Evolutionary conservation across 2,329 filamentous ascomycete genomes (phyloP), one percentile per base, ranked within the genome.

Genomic region (Sclerotiophoma versabilis): DNA sequence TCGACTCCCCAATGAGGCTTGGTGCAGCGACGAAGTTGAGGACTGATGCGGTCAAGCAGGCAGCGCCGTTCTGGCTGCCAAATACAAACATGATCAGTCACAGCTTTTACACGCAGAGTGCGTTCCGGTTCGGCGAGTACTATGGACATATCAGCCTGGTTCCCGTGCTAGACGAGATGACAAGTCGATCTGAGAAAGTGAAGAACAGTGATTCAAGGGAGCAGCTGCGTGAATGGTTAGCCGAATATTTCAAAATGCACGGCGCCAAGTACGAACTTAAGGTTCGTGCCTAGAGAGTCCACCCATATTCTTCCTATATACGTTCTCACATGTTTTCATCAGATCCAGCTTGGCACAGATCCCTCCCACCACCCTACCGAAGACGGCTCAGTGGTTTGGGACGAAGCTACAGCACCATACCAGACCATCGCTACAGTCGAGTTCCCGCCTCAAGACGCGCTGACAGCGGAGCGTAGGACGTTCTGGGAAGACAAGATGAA

Each of bases 71-170:
- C 9, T 57, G 49, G 49, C 37, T 64, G 5, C 59, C 54, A 2
- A 77, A 73, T 6, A 75, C 66, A 12, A 75, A 77, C 29, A 70
- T 74, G 2, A 77, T 77, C 37, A 60, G 59, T 69, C 74, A 47
- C 45, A 63, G 44, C 5, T 67, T 73, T 49, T 70, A 64, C 42
- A 66, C 58, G 12, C 71, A 74, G 44, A 72, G 69, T 7, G 68
- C 65, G 5, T 72, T 71, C 29, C 49, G 66, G 7, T 74, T 63
- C 44, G 69, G 69, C 3, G 47, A 69, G 7, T 66, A 64, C 30
- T 67, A 72, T 44, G 68, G 64, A 1, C 69, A 72, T 37, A 62
- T 70, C 39, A 68, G 54, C 1, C 46, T 74, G 1, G 69, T 72
- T 22, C 68, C 70, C 5, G 51, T 63, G 2, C 51, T 60, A 6